Percentiles rank a stretch among this genome's conserved stretches.
Evolutionary conservation across 345 rosid genomes (phyloP).

Genomic region (Erucastrum elatum): DNA sequence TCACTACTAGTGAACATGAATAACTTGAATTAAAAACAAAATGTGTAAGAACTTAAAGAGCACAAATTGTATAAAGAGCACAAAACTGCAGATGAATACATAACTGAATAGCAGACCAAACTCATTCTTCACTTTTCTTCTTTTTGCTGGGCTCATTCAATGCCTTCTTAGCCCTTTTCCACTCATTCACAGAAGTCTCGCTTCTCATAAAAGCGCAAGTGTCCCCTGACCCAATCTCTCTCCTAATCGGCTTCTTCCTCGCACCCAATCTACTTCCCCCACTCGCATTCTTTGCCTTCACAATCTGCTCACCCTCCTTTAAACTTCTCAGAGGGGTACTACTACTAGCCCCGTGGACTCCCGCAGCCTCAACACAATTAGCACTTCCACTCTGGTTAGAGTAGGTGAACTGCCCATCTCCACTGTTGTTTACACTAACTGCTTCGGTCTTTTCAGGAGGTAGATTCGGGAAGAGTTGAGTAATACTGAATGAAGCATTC

Average conservation of each 20-base stretch:
- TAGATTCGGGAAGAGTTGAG: slow-evolving; percentile 54
- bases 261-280: slow-evolving; percentile 23
- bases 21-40: background rate
- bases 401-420: slow-evolving; percentile 11
- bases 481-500: slow-evolving; percentile 60
- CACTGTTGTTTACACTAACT: slow-evolving; percentile 2
- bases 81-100: slow-evolving; percentile 3
- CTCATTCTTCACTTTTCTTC: slow-evolving; percentile 40
- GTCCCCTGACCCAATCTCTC: slow-evolving; percentile 43
- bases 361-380: slow-evolving; percentile 2
- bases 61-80: slow-evolving; percentile 4
- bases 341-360: slow-evolving; percentile 10
- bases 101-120: background rate
- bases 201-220: slow-evolving; percentile 42
- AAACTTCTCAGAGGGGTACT: slow-evolving; percentile 15
- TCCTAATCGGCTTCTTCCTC: slow-evolving; percentile 14
- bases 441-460: slow-evolving; percentile 35
- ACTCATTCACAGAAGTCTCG: slow-evolving; percentile 64
- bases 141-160: slow-evolving; percentile 52
- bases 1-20: background rate
- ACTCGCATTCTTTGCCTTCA: slow-evolving; percentile 18
- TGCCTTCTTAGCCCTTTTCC: slow-evolving; percentile 68
- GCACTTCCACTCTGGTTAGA: slow-evolving; percentile 27
- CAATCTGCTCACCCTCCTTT: slow-evolving; percentile 24
- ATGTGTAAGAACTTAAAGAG: background rate